Base-by-base conservation (phyloP, 2,329 filamentous ascomycete genomes). In the Penicillium sp. region DNA sequence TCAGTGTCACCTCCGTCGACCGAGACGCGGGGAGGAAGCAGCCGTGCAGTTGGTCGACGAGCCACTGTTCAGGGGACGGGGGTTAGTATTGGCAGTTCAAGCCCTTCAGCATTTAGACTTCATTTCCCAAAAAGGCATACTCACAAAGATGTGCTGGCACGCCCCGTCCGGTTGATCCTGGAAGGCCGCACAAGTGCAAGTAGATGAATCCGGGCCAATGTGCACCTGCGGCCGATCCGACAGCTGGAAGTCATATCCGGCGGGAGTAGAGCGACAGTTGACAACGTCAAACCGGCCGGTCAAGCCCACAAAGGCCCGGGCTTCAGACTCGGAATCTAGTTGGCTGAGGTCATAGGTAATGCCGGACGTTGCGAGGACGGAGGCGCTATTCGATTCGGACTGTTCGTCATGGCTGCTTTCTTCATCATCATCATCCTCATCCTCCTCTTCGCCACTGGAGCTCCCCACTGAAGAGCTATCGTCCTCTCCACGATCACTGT, bases 111-210 rank as follows among this genome's bases (percentile, higher is more conserved):
- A 10, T 53, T 22, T 40, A 35, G 24, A 8, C 20, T 20, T 34
- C 13, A 14, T 18, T 24, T 38, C 26, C 10, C 31, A 31, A 42
- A 24, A 31, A 35, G 31, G 29, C 5, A 32, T 26, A 69, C 74
- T 71, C 59, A 76, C 74, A 61, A 74, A 76, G 39, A 77, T 74
- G 64, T 77, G 74, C 45, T 74, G 72, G 53, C 74, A 77, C 14
- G 74, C 73, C 47, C 67, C 65, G 29, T 66, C 61, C 5, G 68
- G 61, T 18, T 57, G 65, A 46, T 62, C 59, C 31, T 61, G 56
- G 50, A 73, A 77, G 34, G 68, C 67, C n/a, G 59, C 60, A 46
- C 74, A 77, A 35, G 70, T 73, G 56, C 74, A 77, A 44, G 66
- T 69, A 48, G 67, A 65, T 14, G 66, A 56, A 26, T 66, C 64